These are phyloP conservation scores for Vaccinium darrowii DNA, from an alignment of 148 eudicot genomes.

Conservation along the genomic window DNA sequence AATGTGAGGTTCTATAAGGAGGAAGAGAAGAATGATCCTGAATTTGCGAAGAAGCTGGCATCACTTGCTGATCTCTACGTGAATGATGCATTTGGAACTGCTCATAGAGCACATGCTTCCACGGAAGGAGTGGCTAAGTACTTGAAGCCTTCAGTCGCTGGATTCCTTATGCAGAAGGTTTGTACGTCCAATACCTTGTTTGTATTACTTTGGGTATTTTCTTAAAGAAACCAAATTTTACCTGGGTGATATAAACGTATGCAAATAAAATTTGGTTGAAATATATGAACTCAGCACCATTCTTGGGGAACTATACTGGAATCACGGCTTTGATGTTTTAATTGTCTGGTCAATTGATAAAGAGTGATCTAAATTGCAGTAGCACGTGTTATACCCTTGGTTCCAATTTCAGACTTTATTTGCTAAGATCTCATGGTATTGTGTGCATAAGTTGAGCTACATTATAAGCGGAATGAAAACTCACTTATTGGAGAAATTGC, in stretches of 20 bases:
- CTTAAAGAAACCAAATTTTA: not conserved
- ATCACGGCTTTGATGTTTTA: not conserved
- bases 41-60: constrained; percentile 79
- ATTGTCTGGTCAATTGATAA: not conserved
- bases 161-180: constrained; percentile 91
- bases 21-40: constrained; percentile 94
- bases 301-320: not conserved
- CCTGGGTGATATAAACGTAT: not conserved
- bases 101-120: constrained; percentile 87
- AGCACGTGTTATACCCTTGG: not conserved
- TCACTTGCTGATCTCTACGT: constrained; percentile 81
- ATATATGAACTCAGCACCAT: not conserved
- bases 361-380: not conserved
- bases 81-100: constrained; percentile 85
- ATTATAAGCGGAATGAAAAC: not conserved
- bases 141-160: constrained; percentile 85
- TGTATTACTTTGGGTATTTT: not conserved
- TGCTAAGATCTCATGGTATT: not conserved
- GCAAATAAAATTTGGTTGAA: not conserved
- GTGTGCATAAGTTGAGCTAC: not conserved
- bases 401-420: not conserved
- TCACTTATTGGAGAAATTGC: not conserved
- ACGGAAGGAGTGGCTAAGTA: constrained; percentile 80
- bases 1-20: constrained; percentile 88
- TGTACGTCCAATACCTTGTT: not conserved